Evolutionary conservation across 1,139 yeast genomes (phyloP), one percentile per base, ranked within the genome.

Genomic region (Taphrina wiesneri): DNA sequence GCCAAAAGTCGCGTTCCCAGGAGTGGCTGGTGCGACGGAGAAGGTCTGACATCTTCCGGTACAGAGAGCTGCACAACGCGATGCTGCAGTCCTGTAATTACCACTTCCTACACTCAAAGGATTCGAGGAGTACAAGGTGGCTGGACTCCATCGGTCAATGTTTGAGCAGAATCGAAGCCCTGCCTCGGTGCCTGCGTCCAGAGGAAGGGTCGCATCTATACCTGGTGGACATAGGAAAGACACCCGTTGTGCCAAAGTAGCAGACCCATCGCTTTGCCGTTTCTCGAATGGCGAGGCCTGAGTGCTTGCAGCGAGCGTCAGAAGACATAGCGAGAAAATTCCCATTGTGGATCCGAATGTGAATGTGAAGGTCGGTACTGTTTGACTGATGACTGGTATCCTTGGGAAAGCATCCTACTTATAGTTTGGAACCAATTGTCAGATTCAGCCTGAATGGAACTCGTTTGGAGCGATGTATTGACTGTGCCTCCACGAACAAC

Each of bases 161-260:
- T 43, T 49, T 19, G 64, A 60, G 57, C 64, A 60, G 64, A 60
- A 60, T 6, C 64, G 36, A 15, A 60, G 57, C 15, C 64, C 64
- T 4, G 64, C 64, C 43, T 60, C 64, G 7, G 15, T 17, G 28
- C 57, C 57, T 15, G 34, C 49, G 28, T 51, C 56, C 30, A 60
- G 57, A 3, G 64, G 51, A 2, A 60, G 46, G 49, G 64, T 51
- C 2, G 64, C 64, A 51, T 60, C 64, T 26, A 60, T 60, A n/a
- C 64, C 64, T 6, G 64, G 64, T 13, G 64, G 64, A 23, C 64
- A 60, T 19, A 60, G 41, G 64, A 60, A 60, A 23, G 57, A 19
- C 17, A 56, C 64, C 11, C 64, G 36, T 25, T 60, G 52, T 0
- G 56, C 64, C 13, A 60, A 57, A 17, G 64, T 60, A 9, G 57